Base-by-base conservation (phyloP, 768 basidiomycete genomes). In the Russula virescens region DNA sequence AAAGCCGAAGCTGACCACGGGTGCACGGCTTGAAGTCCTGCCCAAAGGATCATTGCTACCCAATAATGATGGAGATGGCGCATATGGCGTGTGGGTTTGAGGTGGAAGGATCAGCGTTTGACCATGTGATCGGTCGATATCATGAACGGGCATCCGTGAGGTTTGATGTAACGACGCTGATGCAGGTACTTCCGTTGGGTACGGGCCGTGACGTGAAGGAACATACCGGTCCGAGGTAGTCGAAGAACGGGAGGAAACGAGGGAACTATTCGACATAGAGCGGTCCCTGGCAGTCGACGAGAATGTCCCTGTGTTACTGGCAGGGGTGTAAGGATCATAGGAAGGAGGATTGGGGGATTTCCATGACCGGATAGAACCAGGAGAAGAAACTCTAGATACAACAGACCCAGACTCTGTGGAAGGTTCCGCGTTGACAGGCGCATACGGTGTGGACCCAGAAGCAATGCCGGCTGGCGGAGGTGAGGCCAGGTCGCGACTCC, bases 1-100 rank as follows among this genome's bases (percentile, higher is more conserved):
- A 69, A 95, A 94, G 0, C 96, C 96, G 69, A 98, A 97, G 64
- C 85, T 88, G 58, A 95, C 77, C 31, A 97, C 78, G 0, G 95
- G 95, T 10, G 86, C 83, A 42, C 84, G 83, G 58, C 82, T 83
- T 3, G 85, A 78, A 6, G 87, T 85, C 48, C 91, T 83, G 31
- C 87, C 85, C 2, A 94, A 75, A 6, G 90, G 89, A 71, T 94
- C 91, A 68, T 94, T 91, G 8, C 86, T 81, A 28, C 90, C 91
- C 49, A 92, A 70, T 21, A 92, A 76, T 0, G 92, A 91, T 0
- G 92, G 89, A 0, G 91, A 94, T 19, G 91, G 91, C 1, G 90
- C 90, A 72, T 94, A 94, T 16, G 83, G 80, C 3, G 79, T 75
- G 50, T 81, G 81, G 16, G 77, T 74, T 11, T 79, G 72, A 50